A percentile compares a stretch with the other conserved stretches of the same genome.
These are phyloP conservation scores for Echium plantagineum DNA, from an alignment of 257 asterid genomes.

Conservation along the genomic window DNA sequence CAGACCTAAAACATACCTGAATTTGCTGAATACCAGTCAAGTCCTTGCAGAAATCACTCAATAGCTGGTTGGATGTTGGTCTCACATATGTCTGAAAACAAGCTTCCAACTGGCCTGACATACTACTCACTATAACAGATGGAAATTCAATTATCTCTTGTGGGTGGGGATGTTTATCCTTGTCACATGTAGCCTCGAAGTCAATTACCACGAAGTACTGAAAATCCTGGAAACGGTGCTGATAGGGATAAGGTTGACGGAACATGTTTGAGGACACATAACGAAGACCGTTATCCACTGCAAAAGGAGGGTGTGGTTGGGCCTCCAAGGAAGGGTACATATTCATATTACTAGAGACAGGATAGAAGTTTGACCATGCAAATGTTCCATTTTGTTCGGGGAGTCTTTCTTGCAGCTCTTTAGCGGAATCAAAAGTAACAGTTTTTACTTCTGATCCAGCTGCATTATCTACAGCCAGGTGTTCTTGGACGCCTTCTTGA, in stretches of 20 bases:
- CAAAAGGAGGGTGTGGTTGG: conserved; percentile 46
- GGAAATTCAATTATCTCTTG: conserved; percentile 98
- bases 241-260: conserved; percentile 33
- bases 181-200: conserved; percentile 92
- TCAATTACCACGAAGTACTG: conserved; percentile 76
- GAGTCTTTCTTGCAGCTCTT: conserved; percentile 26
- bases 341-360: conserved; percentile 24
- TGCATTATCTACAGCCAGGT: conserved; percentile 26
- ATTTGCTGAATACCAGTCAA: conserved; percentile 91
- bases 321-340: conserved; percentile 39
- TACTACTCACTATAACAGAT: conserved; percentile 68
- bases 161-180: conserved; percentile 58
- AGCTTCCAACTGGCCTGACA: conserved; percentile 67
- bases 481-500: conserved; percentile 31
- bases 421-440: conserved; percentile 33
- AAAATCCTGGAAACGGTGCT: conserved; percentile 52
- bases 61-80: conserved; percentile 64
- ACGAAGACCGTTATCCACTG: conserved; percentile 42
- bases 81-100: conserved; percentile 78
- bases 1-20: conserved; percentile 38
- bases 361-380: conserved; percentile 41
- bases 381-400: conserved; percentile 31
- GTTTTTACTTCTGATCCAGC: conserved; percentile 23
- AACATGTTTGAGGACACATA: conserved; percentile 38
- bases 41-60: conserved; percentile 87